phyloP scores from a whole-genome alignment of 2,329 filamentous ascomycete species.

The Neospermospora avenae region DNA sequence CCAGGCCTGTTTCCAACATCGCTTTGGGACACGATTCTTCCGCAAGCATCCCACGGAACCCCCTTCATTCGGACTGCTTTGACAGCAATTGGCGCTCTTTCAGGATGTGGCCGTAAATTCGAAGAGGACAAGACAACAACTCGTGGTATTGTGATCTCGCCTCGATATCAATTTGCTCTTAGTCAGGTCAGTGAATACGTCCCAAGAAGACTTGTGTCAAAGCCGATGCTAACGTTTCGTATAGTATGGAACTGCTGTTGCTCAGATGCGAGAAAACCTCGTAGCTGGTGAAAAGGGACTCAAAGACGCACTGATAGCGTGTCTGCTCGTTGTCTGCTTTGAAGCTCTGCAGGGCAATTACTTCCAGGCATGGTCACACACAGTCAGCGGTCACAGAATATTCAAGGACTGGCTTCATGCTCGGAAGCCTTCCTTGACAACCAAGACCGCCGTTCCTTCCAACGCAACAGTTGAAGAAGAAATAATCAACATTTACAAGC shows the following conservation, averaged over 20 bases:
- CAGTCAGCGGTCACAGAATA: slow-evolving; percentile 3
- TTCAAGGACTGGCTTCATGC: slow-evolving; percentile 26
- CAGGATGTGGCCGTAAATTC: slow-evolving; percentile 6
- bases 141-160: slow-evolving; percentile 1
- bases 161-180: slow-evolving; percentile 8
- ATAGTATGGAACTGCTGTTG: neutral
- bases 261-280: slow-evolving; percentile 3
- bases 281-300: slow-evolving; percentile 1
- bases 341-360: slow-evolving; percentile 15
- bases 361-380: slow-evolving; percentile 11
- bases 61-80: slow-evolving; percentile 9
- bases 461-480: slow-evolving; percentile 13
- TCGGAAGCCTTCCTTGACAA: neutral
- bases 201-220: neutral
- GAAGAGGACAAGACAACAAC: neutral
- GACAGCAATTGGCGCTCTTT: slow-evolving; percentile 12
- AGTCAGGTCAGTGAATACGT: neutral
- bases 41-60: slow-evolving; percentile 6
- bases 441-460: neutral
- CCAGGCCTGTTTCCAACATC: slow-evolving; percentile 1
- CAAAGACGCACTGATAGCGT: slow-evolving; percentile 10
- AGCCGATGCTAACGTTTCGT: neutral
- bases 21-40: slow-evolving; percentile 6
- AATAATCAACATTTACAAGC: slow-evolving; percentile 10
- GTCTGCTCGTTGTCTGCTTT: slow-evolving; percentile 17